A percentile compares a stretch with the other conserved stretches of the same genome.
These are phyloP conservation scores for Alnus rubra DNA, from an alignment of 306 rosid species.

Conservation along the genomic window DNA sequence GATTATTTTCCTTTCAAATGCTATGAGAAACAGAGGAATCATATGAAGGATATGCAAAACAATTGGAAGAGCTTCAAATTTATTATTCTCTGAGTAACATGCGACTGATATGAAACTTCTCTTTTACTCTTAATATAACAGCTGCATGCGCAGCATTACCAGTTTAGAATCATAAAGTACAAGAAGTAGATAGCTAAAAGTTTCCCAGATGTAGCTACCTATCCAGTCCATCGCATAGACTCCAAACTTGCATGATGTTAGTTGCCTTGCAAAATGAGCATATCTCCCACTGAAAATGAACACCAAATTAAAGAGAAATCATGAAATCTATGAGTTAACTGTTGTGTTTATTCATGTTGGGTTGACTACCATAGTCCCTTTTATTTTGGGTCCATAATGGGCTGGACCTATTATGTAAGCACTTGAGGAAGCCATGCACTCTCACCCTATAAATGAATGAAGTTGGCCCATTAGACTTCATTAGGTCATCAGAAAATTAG, in stretches of 20 bases:
- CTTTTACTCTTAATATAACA: not conserved
- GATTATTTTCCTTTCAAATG: not conserved
- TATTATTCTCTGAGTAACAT: not conserved
- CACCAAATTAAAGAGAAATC: conserved; percentile 16
- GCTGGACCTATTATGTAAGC: too few species aligned
- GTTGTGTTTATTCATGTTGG: too few species aligned
- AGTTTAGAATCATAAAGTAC: not conserved
- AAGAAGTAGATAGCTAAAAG: conserved; percentile 7
- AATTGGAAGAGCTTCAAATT: not conserved
- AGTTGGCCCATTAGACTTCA: too few species aligned
- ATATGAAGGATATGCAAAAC: not conserved
- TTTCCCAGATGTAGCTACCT: conserved; percentile 43
- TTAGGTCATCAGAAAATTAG: too few species aligned
- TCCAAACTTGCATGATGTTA: conserved; percentile 80
- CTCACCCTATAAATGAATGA: too few species aligned
- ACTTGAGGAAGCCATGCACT: too few species aligned
- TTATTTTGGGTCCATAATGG: too few species aligned
- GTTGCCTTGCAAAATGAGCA: conserved; percentile 73
- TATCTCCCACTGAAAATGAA: conserved; percentile 88
- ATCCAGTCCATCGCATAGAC: conserved; percentile 99
- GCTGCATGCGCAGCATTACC: not conserved
- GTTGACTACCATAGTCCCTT: too few species aligned
- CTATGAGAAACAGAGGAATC: not conserved
- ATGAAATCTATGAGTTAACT: not conserved
- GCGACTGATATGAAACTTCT: not conserved